Evolutionary conservation across 1,139 yeast species (phyloP).

Genomic region (Hemisphaericaspora xylanilytica): DNA sequence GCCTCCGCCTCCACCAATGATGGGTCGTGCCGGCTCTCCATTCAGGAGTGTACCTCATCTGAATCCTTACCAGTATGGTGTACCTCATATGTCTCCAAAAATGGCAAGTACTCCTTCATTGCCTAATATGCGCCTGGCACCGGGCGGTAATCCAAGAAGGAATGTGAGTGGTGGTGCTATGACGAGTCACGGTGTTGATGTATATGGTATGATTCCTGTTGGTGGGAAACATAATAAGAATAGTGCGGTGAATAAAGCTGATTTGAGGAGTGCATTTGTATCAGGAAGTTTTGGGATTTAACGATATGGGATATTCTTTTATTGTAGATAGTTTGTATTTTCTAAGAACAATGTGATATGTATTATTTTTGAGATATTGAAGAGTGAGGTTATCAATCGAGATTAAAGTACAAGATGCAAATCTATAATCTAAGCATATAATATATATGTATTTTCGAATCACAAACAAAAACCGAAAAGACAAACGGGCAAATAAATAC

Average conservation of each 20-base stretch:
- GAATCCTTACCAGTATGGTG: neutral
- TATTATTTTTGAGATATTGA: too few relatives aligned
- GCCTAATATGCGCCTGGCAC: constrained; percentile 7
- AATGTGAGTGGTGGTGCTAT: constrained; percentile 1
- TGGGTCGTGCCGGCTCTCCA: constrained; percentile 2
- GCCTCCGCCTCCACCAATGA: neutral
- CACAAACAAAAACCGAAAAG: too few relatives aligned
- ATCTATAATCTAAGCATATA: too few relatives aligned
- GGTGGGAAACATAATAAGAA: constrained; percentile 37
- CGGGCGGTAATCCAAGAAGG: neutral
- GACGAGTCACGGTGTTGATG: neutral
- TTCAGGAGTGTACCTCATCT: constrained; percentile 3
- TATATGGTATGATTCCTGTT: constrained; percentile 32
- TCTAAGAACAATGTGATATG: too few relatives aligned
- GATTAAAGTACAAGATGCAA: too few relatives aligned
- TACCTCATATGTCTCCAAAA: neutral
- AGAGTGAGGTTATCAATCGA: too few relatives aligned
- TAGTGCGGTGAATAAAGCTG: constrained; percentile 34
- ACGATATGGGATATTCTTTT: neutral
- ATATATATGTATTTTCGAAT: too few relatives aligned
- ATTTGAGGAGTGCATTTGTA: constrained; percentile 41
- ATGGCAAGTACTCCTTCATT: constrained; percentile 1
- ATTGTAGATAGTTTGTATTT: neutral
- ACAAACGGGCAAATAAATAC: neutral
- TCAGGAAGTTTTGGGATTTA: constrained; percentile 44